phyloP scores from a whole-genome alignment of 495 filamentous ascomycete species.

The Trichoderma reesei region DNA sequence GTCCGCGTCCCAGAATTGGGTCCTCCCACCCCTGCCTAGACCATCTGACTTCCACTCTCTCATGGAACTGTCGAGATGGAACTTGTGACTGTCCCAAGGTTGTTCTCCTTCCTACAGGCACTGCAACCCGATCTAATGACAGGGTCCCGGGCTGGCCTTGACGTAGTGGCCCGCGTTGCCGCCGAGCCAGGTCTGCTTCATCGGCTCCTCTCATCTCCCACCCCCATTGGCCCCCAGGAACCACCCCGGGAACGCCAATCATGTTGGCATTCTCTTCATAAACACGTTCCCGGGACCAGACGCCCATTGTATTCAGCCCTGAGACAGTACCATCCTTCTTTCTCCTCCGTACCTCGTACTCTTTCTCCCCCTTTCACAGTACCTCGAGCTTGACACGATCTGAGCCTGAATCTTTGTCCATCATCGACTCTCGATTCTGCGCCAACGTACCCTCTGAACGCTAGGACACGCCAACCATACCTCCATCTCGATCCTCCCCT shows the following conservation, averaged over 20 bases:
- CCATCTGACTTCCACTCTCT: constrained; percentile 3
- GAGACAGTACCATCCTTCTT: neutral
- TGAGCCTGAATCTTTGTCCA: neutral
- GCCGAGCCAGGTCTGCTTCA: neutral
- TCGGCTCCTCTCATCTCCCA: constrained; percentile 6
- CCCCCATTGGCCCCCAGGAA: constrained; percentile 6
- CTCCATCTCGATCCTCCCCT: neutral
- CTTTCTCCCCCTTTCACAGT: neutral
- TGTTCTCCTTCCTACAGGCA: neutral
- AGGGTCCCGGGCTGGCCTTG: constrained; percentile 1
- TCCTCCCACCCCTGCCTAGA: neutral
- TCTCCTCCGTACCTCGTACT: neutral
- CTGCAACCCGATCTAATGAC: constrained; percentile 7
- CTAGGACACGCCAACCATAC: neutral
- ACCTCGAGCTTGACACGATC: neutral
- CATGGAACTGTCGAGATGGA: neutral
- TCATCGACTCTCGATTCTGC: neutral
- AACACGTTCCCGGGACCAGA: neutral
- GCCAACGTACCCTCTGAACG: neutral
- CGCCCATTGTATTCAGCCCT: neutral
- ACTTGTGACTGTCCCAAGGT: neutral
- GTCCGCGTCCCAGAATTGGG: neutral
- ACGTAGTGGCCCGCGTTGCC: neutral
- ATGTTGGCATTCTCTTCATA: constrained; percentile 5
- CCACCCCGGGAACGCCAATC: constrained; percentile 6